Percentiles rank a stretch among this genome's conserved stretches.
Evolutionary conservation across 2,329 filamentous ascomycete genomes (phyloP).

Genomic region (Dryadomyces quercus-mongolicae): DNA sequence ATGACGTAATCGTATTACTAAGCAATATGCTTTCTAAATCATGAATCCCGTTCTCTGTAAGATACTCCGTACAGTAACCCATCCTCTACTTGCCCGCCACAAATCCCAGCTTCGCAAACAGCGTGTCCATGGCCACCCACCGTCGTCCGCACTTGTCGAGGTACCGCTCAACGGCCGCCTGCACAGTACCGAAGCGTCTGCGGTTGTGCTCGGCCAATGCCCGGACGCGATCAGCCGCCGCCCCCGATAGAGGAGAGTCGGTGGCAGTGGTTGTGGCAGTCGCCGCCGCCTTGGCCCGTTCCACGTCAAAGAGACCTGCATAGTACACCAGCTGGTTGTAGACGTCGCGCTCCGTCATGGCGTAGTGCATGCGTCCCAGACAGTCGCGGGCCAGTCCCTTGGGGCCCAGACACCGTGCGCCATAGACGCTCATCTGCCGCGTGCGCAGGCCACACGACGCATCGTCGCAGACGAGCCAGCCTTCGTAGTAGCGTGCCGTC

Average conservation of each 20-base stretch:
- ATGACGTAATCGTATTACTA: too few relatives aligned
- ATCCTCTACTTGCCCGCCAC: not conserved
- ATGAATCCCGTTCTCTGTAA: too few relatives aligned
- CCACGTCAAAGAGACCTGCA: conserved; percentile 74
- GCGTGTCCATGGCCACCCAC: conserved; percentile 86
- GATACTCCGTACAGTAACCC: too few relatives aligned
- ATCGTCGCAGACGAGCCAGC: conserved; percentile 85
- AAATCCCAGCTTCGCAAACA: conserved; percentile 62
- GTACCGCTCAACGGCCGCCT: conserved; percentile 68
- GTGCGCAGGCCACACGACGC: conserved; percentile 76
- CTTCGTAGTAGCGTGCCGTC: conserved; percentile 80
- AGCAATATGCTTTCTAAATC: too few relatives aligned
- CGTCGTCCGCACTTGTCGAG: conserved; percentile 80
- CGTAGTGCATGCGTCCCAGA: conserved; percentile 76
- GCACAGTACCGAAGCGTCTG: conserved; percentile 62
- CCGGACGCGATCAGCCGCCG: conserved; percentile 47
- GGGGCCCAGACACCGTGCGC: conserved; percentile 77
- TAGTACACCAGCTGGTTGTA: conserved; percentile 95
- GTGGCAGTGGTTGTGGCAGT: conserved; percentile 13
- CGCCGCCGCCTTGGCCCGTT: conserved; percentile 49
- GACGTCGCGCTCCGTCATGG: conserved; percentile 75
- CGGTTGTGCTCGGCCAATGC: conserved; percentile 75
- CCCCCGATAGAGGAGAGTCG: conserved; percentile 20
- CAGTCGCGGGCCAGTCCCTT: conserved; percentile 77
- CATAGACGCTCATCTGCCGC: conserved; percentile 86